phyloP scores from a whole-genome alignment of 768 basidiomycete genomes.

The Boletellus ananas region DNA sequence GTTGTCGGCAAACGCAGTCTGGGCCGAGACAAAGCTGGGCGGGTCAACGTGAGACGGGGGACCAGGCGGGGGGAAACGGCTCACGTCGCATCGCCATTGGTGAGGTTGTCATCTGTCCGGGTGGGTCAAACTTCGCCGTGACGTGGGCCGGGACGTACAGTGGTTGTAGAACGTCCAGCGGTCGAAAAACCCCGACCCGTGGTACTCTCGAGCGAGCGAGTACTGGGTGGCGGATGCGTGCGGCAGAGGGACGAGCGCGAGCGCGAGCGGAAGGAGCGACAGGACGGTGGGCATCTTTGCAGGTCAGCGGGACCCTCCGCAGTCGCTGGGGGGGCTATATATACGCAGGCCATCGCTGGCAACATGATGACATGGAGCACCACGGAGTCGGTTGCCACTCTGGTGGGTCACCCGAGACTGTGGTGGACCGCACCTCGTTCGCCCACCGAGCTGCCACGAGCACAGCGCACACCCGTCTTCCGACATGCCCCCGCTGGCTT shows the following conservation, averaged over 20 bases:
- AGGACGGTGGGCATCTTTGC: conserved; percentile 8
- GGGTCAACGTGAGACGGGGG: conserved; percentile 3
- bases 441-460: too few relatives aligned
- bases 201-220: conserved; percentile 51
- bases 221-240: conserved; percentile 37
- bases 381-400: too few relatives aligned
- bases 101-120: conserved; percentile 59
- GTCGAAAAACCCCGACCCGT: conserved; percentile 62
- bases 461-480: too few relatives aligned
- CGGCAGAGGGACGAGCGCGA: conserved; percentile 8
- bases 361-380: not conserved
- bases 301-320: not conserved
- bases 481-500: too few relatives aligned
- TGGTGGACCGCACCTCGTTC: too few relatives aligned
- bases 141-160: conserved; percentile 35
- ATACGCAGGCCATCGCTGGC: not conserved
- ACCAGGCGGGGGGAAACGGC: conserved; percentile 1
- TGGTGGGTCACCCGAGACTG: too few relatives aligned
- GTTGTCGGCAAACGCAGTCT: conserved; percentile 41
- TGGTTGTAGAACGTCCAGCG: conserved; percentile 63
- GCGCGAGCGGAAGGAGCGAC: conserved; percentile 5
- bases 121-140: not conserved
- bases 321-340: not conserved
- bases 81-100: conserved; percentile 59
- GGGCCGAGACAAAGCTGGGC: conserved; percentile 45